Evolutionary conservation across 2,329 filamentous ascomycete genomes (phyloP).

Genomic region (Diaporthe humulicola): DNA sequence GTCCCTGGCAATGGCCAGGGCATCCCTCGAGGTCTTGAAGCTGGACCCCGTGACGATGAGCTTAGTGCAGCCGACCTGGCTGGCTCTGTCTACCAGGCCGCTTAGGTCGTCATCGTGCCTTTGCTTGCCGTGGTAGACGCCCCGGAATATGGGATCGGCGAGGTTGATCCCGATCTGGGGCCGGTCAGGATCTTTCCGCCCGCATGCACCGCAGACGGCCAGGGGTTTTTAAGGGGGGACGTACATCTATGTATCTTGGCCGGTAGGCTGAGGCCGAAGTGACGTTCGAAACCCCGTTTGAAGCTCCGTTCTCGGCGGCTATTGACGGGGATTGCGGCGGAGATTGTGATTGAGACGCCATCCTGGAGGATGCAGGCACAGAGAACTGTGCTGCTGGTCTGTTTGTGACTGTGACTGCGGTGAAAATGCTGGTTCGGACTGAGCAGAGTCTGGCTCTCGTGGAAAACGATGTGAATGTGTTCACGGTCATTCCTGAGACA

Average conservation of each 20-base stretch:
- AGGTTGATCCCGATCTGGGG: conserved; percentile 91
- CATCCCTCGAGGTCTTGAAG: conserved; percentile 81
- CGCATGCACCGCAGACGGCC: neutral
- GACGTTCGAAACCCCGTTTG: conserved; percentile 17
- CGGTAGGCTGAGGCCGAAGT: conserved; percentile 49
- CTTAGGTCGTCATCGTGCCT: conserved; percentile 80
- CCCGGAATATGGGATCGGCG: conserved; percentile 90
- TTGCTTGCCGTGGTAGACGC: conserved; percentile 84
- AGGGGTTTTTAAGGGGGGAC: conserved; percentile 42
- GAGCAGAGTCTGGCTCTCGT: conserved; percentile 7
- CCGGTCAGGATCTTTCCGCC: conserved; percentile 35
- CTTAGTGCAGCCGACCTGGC: conserved; percentile 84
- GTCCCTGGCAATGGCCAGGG: conserved; percentile 78
- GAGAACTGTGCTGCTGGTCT: conserved; percentile 8
- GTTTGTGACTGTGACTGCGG: neutral
- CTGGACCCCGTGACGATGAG: conserved; percentile 96
- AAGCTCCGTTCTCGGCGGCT: conserved; percentile 14
- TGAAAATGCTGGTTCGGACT: neutral
- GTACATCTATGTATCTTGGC: conserved; percentile 74
- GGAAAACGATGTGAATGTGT: neutral
- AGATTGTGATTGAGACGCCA: conserved; percentile 41
- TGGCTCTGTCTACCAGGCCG: conserved; percentile 83
- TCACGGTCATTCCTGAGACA: conserved; percentile 19
- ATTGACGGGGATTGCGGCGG: conserved; percentile 28
- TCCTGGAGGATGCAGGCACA: conserved; percentile 30